Evolutionary conservation across 2,329 filamentous ascomycete genomes (phyloP).

Genomic region (Stenocarpella maydis): DNA sequence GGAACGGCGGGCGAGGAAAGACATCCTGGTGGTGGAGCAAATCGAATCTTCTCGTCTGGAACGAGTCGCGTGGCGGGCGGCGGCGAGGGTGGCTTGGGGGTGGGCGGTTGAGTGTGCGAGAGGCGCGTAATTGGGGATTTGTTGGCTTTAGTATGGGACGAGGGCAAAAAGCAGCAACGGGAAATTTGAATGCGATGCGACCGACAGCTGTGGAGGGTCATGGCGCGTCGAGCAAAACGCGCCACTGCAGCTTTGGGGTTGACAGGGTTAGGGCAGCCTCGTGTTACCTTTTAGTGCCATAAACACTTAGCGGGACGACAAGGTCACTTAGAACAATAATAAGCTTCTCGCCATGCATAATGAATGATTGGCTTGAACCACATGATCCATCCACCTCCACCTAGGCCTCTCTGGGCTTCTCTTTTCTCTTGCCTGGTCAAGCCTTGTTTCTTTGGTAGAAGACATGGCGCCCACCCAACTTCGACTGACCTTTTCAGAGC

Average conservation of each 20-base stretch:
- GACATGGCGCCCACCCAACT: too few species aligned
- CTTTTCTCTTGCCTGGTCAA: too few species aligned
- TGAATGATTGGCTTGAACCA: too few species aligned
- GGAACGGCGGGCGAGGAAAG: constrained; percentile 38
- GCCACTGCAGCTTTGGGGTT: background rate
- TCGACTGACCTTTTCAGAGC: too few species aligned
- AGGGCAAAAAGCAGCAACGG: constrained; percentile 16
- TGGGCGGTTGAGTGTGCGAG: background rate
- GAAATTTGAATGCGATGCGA: constrained; percentile 23
- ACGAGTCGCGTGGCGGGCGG: constrained; percentile 37
- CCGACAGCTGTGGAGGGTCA: constrained; percentile 13
- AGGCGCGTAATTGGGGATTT: background rate
- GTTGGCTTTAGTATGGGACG: background rate
- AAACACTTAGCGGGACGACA: background rate
- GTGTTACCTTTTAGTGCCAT: background rate
- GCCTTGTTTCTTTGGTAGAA: too few species aligned
- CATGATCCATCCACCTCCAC: too few species aligned
- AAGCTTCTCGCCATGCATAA: background rate
- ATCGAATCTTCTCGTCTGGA: background rate
- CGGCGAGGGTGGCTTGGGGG: background rate
- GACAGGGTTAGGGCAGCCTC: constrained; percentile 3
- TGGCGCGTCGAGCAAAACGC: constrained; percentile 6
- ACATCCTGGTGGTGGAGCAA: constrained; percentile 35
- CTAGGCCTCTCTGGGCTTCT: too few species aligned
- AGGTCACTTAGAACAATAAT: background rate